phyloP scores from a whole-genome alignment of 805 yeast species.

The Teunomyces pallodes region DNA sequence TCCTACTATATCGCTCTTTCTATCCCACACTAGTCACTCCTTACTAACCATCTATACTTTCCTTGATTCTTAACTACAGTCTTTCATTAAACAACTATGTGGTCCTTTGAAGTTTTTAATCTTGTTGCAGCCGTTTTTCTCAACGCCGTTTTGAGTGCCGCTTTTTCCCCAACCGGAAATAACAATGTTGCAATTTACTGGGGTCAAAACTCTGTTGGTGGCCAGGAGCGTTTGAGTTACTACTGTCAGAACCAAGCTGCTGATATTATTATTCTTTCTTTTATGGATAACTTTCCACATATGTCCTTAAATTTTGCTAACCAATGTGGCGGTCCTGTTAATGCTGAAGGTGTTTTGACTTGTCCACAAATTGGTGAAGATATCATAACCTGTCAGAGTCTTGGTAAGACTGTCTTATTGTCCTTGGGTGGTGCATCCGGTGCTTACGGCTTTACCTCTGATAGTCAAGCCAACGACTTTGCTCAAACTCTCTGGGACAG shows the following conservation, averaged over 20 bases:
- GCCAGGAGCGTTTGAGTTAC: slow-evolving; percentile 10
- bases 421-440: slow-evolving; percentile 60
- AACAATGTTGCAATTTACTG: slow-evolving; percentile 16
- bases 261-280: slow-evolving; percentile 14
- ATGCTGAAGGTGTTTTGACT: slow-evolving; percentile 11
- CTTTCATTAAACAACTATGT: slow-evolving; percentile 5
- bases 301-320: slow-evolving; percentile 13
- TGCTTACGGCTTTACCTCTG: slow-evolving; percentile 38
- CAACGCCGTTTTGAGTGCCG: slow-evolving; percentile 8
- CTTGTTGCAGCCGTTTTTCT: slow-evolving; percentile 6
- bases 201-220: slow-evolving; percentile 16
- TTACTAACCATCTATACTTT: slow-evolving; percentile 1
- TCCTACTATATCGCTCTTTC: neutral
- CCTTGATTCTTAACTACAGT: slow-evolving; percentile 1
- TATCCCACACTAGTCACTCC: neutral
- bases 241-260: slow-evolving; percentile 12
- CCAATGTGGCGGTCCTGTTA: slow-evolving; percentile 12
- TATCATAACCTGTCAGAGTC: slow-evolving; percentile 68
- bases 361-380: slow-evolving; percentile 48
- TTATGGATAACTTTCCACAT: slow-evolving; percentile 11
- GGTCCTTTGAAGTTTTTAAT: slow-evolving; percentile 4
- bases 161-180: slow-evolving; percentile 9
- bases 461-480: slow-evolving; percentile 23
- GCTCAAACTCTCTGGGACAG: slow-evolving; percentile 28
- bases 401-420: slow-evolving; percentile 75